Evolutionary conservation across 106 monocot species (phyloP), one percentile per base, ranked within the genome.

Genomic region (Phalaenopsis equestris): DNA sequence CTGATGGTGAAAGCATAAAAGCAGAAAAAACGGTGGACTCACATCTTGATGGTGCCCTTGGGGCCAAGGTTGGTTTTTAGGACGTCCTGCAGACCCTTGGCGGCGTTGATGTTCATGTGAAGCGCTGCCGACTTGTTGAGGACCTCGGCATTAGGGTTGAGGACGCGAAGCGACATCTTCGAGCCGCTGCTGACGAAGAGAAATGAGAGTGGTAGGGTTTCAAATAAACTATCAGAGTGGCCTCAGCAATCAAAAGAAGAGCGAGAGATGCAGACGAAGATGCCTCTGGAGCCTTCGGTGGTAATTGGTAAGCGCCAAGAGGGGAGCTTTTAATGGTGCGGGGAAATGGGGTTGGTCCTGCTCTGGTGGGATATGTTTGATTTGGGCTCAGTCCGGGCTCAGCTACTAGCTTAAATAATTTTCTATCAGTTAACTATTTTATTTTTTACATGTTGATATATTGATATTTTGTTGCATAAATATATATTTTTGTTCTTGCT

Each of bases 21-120:
- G 36, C 72, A 36, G 6, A 23, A 18, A 56, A 52, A 3, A 17
- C 8, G 18, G 23, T 30, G 9, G 41, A 30, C 57, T 61, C 76
- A 92, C 95, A 96, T 96, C 81, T 96, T 96, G 86, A 93, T 96
- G 77, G 95, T 96, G 79, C 95, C 95, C 75, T 93, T 93, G 80
- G 95, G 95, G 7, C 95, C 95, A 83, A 96, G 95, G 80, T 93
- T 96, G 72, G 95, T 91, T 86, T 91, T 96, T 87, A 96, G 93
- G 52, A 96, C 95, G 41, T 96, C 95, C 81, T 96, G 95, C 18
- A 96, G 86, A 42, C 95, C 95, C 72, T 91, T 96, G 79, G 95
- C 95, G 85, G 95, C 95, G 85, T 96, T 96, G 88, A 96, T 93
- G 85, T 86, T 96, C 95, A 93, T 96, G 86, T 93, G 95, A 43